Percentiles rank a stretch among this genome's conserved stretches.
phyloP scores from a whole-genome alignment of 1,284 basidiomycete genomes.

The Ganoderma sinense region DNA sequence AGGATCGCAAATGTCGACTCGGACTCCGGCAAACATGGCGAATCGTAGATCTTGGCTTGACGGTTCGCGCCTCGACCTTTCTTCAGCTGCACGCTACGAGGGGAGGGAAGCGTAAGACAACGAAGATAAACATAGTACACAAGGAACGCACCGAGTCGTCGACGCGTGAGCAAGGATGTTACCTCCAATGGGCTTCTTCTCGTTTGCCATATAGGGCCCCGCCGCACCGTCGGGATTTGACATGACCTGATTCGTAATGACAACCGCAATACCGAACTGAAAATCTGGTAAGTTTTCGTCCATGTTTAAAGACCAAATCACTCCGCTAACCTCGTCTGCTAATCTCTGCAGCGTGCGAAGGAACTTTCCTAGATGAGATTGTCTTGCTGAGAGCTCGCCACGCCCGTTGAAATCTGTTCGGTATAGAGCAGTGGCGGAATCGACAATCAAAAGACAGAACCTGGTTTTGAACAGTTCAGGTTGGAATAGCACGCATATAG shows the following conservation, averaged over 20 bases:
- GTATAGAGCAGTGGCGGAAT: slow-evolving; percentile 96
- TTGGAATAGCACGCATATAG: slow-evolving; percentile 27
- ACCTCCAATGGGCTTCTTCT: slow-evolving; percentile 98
- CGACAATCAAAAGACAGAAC: slow-evolving; percentile 96
- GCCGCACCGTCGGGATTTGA: slow-evolving; percentile 96
- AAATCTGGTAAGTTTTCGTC: slow-evolving; percentile 10
- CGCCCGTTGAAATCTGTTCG: slow-evolving; percentile 96
- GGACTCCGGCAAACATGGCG: slow-evolving; percentile 96
- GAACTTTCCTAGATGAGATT: slow-evolving; percentile 98
- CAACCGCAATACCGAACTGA: slow-evolving; percentile 96
- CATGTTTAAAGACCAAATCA: neutral
- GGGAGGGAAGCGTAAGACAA: neutral
- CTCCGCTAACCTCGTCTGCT: slow-evolving; percentile 87
- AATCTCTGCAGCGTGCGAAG: slow-evolving; percentile 91
- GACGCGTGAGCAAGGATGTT: slow-evolving; percentile 98
- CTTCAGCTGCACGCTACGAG: slow-evolving; percentile 82
- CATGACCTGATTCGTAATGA: slow-evolving; percentile 99
- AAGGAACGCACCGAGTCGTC: slow-evolving; percentile 76
- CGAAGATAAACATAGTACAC: neutral
- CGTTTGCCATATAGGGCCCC: slow-evolving; percentile 86
- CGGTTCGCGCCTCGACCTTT: slow-evolving; percentile 95
- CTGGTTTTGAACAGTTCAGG: slow-evolving; percentile 49
- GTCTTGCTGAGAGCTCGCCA: slow-evolving; percentile 94
- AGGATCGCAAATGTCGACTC: slow-evolving; percentile 97
- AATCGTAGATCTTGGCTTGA: slow-evolving; percentile 97